Evolutionary conservation across 106 monocot genomes (phyloP).

Genomic region (Apostasia shenzhenica): DNA sequence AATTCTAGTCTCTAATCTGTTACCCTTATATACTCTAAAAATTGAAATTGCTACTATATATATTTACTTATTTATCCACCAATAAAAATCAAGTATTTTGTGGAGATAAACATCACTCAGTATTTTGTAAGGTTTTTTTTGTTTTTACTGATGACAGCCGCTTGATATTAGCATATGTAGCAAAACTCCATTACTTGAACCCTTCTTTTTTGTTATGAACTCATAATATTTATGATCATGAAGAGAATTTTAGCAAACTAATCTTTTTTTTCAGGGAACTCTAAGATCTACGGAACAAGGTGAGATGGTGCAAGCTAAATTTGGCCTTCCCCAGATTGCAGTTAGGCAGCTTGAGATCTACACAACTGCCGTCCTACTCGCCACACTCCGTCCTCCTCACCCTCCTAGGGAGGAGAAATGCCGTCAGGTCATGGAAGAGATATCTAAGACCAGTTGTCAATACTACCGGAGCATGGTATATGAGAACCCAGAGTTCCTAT

Average conservation of each 20-base stretch:
- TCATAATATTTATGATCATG: too few relatives aligned
- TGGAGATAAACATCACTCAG: too few relatives aligned
- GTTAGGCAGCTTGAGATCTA: constrained; percentile 87
- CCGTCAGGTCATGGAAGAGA: constrained; percentile 83
- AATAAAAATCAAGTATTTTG: too few relatives aligned
- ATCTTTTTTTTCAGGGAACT: constrained; percentile 44
- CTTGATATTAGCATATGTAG: too few relatives aligned
- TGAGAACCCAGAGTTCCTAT: constrained; percentile 66
- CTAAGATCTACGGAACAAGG: constrained; percentile 93
- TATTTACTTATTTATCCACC: too few relatives aligned
- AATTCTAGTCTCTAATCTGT: too few relatives aligned
- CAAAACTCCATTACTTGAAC: too few relatives aligned
- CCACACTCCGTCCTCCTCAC: constrained; percentile 62
- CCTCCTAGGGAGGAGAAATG: constrained; percentile 72
- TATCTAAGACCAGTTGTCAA: constrained; percentile 62
- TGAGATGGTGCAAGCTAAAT: constrained; percentile 95
- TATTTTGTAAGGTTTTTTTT: background rate
- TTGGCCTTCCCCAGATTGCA: constrained; percentile 68
- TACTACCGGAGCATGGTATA: constrained; percentile 69
- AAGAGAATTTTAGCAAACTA: too few relatives aligned
- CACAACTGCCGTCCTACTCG: constrained; percentile 83
- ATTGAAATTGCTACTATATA: too few relatives aligned
- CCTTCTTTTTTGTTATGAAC: too few relatives aligned
- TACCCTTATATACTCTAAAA: too few relatives aligned
- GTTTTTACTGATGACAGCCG: too few relatives aligned